Evolutionary conservation across 2,329 filamentous ascomycete species (phyloP).

Genomic region (Alternaria brassicae): DNA sequence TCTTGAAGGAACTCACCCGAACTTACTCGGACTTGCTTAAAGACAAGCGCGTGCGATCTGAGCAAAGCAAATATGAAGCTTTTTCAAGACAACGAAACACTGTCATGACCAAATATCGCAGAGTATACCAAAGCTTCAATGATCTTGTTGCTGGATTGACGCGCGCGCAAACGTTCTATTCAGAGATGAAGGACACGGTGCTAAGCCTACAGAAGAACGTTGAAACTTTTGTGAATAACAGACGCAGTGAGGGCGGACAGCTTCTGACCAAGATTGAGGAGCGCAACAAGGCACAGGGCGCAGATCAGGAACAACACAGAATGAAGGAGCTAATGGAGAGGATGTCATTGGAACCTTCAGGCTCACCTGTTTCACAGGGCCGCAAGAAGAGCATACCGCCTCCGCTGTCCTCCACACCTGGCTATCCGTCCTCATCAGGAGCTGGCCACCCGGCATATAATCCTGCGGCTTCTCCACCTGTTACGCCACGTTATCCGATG

Average conservation of each 20-base stretch:
- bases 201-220: slow-evolving; percentile 95
- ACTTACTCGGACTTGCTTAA: slow-evolving; percentile 88
- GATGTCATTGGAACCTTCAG: slow-evolving; percentile 77
- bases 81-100: slow-evolving; percentile 82
- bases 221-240: slow-evolving; percentile 94
- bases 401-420: slow-evolving; percentile 44
- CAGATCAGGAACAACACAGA: slow-evolving; percentile 85
- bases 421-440: slow-evolving; percentile 47
- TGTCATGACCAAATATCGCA: slow-evolving; percentile 86
- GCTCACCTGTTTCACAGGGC: slow-evolving; percentile 43
- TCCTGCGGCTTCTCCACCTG: slow-evolving; percentile 55
- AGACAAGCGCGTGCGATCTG: slow-evolving; percentile 89
- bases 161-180: slow-evolving; percentile 91
- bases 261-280: slow-evolving; percentile 88
- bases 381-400: slow-evolving; percentile 51
- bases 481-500: slow-evolving; percentile 55
- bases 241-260: slow-evolving; percentile 87
- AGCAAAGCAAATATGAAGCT: slow-evolving; percentile 93
- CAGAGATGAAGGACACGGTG: slow-evolving; percentile 93
- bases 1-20: slow-evolving; percentile 93
- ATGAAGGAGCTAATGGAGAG: slow-evolving; percentile 91
- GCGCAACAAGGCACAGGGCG: slow-evolving; percentile 72
- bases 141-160: slow-evolving; percentile 85
- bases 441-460: slow-evolving; percentile 58
- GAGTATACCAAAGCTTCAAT: slow-evolving; percentile 89